Evolutionary conservation across 208 protist genomes (phyloP).

Genomic region (Spironucleus salmonicida): DNA sequence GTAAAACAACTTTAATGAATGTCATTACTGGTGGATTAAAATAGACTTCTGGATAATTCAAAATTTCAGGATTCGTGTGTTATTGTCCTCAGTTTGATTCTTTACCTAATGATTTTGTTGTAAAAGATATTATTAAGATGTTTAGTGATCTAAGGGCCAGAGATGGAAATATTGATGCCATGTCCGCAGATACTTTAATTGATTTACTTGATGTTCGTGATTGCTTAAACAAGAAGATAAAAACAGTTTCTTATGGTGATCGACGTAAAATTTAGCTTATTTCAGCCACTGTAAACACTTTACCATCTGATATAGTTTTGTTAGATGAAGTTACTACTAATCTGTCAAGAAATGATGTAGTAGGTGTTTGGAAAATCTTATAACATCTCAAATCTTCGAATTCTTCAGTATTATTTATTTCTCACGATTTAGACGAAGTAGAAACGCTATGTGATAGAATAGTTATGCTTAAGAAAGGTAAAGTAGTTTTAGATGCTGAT

Average conservation of each 20-base stretch:
- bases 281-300: neutral
- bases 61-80: neutral
- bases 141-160: neutral
- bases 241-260: neutral
- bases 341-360: neutral
- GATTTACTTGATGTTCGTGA: neutral
- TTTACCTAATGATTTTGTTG: neutral
- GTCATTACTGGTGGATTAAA: neutral
- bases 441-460: no score
- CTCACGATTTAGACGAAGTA: conserved; percentile 19
- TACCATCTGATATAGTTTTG: neutral
- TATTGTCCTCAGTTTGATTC: neutral
- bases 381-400: neutral
- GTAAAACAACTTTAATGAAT: conserved; percentile 9
- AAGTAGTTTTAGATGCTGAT: no score
- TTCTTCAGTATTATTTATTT: conserved; percentile 12
- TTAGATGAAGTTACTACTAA: conserved; percentile 1
- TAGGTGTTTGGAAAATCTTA: conserved; percentile 2
- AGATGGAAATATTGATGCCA: neutral
- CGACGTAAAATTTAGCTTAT: neutral
- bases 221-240: neutral
- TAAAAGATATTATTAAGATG: neutral
- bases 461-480: no score
- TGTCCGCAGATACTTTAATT: neutral
- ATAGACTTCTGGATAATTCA: neutral